Evolutionary conservation across 140 eudicot genomes (phyloP), one percentile per base, ranked within the genome.

Genomic region (Bidens hawaiensis): DNA sequence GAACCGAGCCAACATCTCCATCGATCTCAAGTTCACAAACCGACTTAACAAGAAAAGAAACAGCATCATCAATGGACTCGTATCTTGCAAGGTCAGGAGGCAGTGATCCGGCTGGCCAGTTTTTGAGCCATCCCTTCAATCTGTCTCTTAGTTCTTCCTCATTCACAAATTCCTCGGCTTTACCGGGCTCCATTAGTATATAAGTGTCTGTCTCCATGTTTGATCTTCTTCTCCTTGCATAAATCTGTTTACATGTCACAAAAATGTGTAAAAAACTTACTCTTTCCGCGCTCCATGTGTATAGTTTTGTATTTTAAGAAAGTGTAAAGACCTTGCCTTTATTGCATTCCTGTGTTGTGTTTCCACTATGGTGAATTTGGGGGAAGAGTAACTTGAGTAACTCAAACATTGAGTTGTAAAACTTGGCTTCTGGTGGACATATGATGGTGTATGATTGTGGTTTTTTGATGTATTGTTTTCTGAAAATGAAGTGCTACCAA

Each of bases 1-100:
- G 95, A 64, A 87, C 33, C 0, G 98, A 87, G 52, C 98, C 97
- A 6, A 84, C 98, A 76, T 87, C 87, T 21, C 98, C 96, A 69
- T 85, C 87, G 13, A 91, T 82, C 77, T 87, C 95, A n/a, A 91
- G 95, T 54, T 87, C 98, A 78, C 96, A 91, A 21, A 82, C 96
- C 31, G 87, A 91, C 54, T 82, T 82, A 8, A 91, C 85, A 1
- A 87, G 83, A 78, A 76, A 81, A 1, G 85, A 31, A 60, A 91
- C 98, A 50, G 94, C 98, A 53, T 87, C 96, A 72, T 91, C 91
- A 54, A 62, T 80, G 36, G 75, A 23, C 41, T 84, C 96, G 21
- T 82, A 90, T 72, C 85, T 75, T 55, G 94, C 96, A 62, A 90
- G 94, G 25, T 90, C 97, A 36, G 93, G 94, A 14, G 97, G 97